Base-by-base conservation (phyloP, 441 rosid species). In the Gossypium gossypioides region DNA sequence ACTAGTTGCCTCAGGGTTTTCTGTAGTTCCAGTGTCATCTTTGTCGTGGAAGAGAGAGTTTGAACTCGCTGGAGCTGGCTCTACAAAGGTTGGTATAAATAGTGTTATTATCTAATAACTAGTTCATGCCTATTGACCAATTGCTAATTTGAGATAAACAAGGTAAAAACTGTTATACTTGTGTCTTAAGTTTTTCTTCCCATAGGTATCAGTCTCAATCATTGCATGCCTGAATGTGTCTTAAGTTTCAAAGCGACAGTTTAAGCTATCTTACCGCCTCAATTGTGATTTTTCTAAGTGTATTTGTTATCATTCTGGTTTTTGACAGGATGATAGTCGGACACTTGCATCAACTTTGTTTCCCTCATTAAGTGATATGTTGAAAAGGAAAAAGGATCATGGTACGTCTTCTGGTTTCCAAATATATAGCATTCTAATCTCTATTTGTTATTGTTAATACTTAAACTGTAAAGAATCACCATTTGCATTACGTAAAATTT, bases 21-120 rank as follows among this genome's bases (percentile, higher is more conserved):
- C 94, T 12, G 97, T 93, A 24, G 84, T 91, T 80, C 96, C 97
- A 15, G 86, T 93, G 15, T 76, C 98, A 72, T 84, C 98, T 77
- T 9, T 62, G 0, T 29, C 75, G 12, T 93, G 98, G 98, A 93
- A 88, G 83, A 88, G 81, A 51, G 84, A 79, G 78, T 83, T 84
- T 74, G 79, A 86, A 59, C 87, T 91, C 55, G 42, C 84, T 15
- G 87, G 96, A 65, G 77, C 81, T 59, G 69, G 75, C 61, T 67
- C 8, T 50, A 32, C 89, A 18, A 93, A 89, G 97, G 97, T 87
- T 42, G 61, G 72, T 76, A 27, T 50, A 27, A 27, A 9, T 27
- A 27, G 16, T 27, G 59, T 16, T 68, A 16, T 68, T 68, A 2
- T 68, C n/a, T 7, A 16, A 27, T 68, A 15, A 68, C 37, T 68